Evolutionary conservation across 257 asterid genomes (phyloP).

Genomic region (Oldenlandia corymbosa): DNA sequence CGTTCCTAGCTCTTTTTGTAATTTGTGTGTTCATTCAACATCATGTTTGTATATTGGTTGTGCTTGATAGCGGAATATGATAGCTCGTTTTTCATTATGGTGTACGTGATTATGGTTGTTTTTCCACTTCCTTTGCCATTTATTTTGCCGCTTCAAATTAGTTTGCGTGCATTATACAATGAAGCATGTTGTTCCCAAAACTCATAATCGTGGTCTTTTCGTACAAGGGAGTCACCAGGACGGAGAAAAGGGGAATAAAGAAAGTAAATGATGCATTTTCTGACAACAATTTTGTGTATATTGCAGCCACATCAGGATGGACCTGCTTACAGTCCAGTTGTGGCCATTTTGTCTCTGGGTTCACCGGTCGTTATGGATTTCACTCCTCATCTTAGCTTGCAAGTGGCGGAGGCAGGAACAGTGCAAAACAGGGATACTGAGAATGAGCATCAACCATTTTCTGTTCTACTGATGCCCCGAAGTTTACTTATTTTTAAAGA

Average conservation of each 20-base stretch:
- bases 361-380: conserved; percentile 86
- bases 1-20: conserved; percentile 9
- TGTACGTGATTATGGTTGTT: too few relatives aligned
- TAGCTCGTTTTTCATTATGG: background rate
- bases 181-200: too few relatives aligned
- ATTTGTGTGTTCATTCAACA: background rate
- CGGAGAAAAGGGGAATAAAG: too few relatives aligned
- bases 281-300: background rate
- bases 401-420: conserved; percentile 14
- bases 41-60: background rate
- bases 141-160: conserved; percentile 3
- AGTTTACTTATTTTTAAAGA: conserved; percentile 90
- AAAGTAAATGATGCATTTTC: background rate
- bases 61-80: background rate
- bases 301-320: conserved; percentile 94
- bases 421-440: conserved; percentile 19
- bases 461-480: conserved; percentile 72
- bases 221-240: background rate
- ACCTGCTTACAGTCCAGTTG: conserved; percentile 84
- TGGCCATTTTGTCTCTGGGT: conserved; percentile 90
- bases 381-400: conserved; percentile 59
- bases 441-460: conserved; percentile 46
- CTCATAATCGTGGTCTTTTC: background rate
- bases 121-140: background rate
- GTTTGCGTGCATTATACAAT: too few relatives aligned